phyloP scores from a whole-genome alignment of 345 rosid genomes.

The Lepidium africanum region DNA sequence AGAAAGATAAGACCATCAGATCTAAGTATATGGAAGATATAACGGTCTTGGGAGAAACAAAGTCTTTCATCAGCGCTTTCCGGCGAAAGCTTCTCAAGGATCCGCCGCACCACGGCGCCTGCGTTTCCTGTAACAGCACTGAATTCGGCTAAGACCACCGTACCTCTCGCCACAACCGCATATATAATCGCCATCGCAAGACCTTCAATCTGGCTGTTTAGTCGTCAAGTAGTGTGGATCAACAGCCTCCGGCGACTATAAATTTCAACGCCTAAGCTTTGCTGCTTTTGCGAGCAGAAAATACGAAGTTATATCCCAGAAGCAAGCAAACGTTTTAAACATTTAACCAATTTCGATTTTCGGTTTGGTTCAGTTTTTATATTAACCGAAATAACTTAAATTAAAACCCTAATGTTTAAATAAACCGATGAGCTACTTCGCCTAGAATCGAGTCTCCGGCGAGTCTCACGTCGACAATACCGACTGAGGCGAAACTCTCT shows the following conservation, averaged over 20 bases:
- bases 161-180: conserved; percentile 88
- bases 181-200: conserved; percentile 75
- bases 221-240: background rate
- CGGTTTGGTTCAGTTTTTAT: background rate
- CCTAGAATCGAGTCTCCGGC: background rate
- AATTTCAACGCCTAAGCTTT: conserved; percentile 10
- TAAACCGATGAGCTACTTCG: background rate
- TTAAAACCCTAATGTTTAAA: background rate
- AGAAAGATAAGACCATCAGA: conserved; percentile 84
- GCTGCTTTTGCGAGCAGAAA: conserved; percentile 11
- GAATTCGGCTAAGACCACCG: conserved; percentile 92
- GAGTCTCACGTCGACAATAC: too few species aligned
- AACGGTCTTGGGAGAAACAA: conserved; percentile 93
- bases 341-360: background rate
- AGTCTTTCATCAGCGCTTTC: conserved; percentile 59
- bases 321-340: conserved; percentile 2
- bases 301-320: background rate
- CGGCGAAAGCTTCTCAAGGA: conserved; percentile 87
- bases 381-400: background rate
- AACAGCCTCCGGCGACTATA: conserved; percentile 10
- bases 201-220: background rate
- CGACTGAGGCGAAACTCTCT: background rate
- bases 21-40: conserved; percentile 89
- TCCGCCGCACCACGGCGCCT: conserved; percentile 81
- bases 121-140: conserved; percentile 93